Base-by-base conservation (phyloP, 495 filamentous ascomycete species). In the Pseudevernia furfuracea region DNA sequence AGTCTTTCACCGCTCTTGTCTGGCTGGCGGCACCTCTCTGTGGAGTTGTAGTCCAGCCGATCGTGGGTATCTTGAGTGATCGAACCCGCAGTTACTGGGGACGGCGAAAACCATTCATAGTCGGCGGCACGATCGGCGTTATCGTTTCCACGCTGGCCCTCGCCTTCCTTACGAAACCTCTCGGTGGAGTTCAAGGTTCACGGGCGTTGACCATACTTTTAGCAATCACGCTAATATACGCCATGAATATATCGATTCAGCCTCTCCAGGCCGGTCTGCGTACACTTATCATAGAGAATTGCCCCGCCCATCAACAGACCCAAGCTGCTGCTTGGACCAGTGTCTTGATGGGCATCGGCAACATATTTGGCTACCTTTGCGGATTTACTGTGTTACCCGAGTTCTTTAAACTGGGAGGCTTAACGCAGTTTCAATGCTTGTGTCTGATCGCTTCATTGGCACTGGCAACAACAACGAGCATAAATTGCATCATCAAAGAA, bases 1-100 rank as follows among this genome's bases (percentile, higher is more conserved):
- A 98, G 72, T 89, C 87, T 46, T 83, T 87, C 63, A 93, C 89
- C n/a, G 95, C 91, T 30, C 79, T 98, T 43, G 92, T 98, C 41
- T 98, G 94, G 93, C 87, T 96, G 70, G 93, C 94, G n/a, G 93
- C 93, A 2, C 94, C 94, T 11, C 77, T 97, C 15, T 95, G 90
- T 11, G 94, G 94, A 19, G 79, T 96, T 65, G 86, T 97, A 64
- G 91, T 96, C 56, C 91, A 96, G 73, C 93, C 93, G 17, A 82
- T 97, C 59, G 89, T 98, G 60, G 93, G 93, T 25, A 90, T 89
- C 17, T 78, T 96, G 62, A 88, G 91, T 21, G 93, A 98, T 79
- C 82, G 87, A 62, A 91, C 87, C 46, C 86, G 79, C 43, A 92
- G 85, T 56, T 88, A 81, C 82, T 96, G 78, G 77, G 87, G 87